These are phyloP conservation scores for Botryotinia convoluta DNA, from an alignment of 2,329 filamentous ascomycete species.

Conservation along the genomic window DNA sequence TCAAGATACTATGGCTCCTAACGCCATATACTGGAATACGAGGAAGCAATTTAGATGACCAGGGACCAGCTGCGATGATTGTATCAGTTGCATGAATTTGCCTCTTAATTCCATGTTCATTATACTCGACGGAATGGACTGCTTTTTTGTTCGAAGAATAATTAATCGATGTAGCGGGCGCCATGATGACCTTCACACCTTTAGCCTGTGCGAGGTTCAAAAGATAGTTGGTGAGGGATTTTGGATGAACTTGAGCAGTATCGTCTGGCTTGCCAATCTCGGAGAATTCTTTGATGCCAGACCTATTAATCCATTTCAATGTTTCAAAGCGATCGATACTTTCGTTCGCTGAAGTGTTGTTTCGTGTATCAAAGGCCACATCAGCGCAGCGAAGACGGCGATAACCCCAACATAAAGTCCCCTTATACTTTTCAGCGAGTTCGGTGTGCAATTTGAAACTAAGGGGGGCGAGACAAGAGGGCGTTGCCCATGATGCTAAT, in stretches of 20 bases:
- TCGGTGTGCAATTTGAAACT: conserved; percentile 79
- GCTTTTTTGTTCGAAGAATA: not conserved
- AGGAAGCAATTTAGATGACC: conserved; percentile 4
- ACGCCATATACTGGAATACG: conserved; percentile 4
- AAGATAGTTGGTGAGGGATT: not conserved
- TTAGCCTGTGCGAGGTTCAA: not conserved
- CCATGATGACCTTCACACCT: not conserved
- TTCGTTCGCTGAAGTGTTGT: not conserved
- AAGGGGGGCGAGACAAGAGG: conserved; percentile 73
- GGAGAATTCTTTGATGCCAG: not conserved
- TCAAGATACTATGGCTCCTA: conserved; percentile 7
- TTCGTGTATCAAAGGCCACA: not conserved
- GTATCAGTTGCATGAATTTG: not conserved
- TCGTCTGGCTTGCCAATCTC: not conserved
- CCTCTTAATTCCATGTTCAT: not conserved
- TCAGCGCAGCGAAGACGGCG: conserved; percentile 66
- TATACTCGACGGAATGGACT: not conserved
- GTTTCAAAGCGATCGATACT: not conserved
- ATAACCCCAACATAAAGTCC: conserved; percentile 79
- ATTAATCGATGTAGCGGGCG: not conserved
- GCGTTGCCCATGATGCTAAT: conserved; percentile 86
- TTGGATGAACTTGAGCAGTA: conserved; percentile 6
- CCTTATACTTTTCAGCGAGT: conserved; percentile 74
- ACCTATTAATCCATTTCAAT: not conserved
- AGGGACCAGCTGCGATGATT: conserved; percentile 3